These are phyloP conservation scores for Fusarium austroafricanum DNA, from an alignment of 2,329 filamentous ascomycete species.

Conservation along the genomic window DNA sequence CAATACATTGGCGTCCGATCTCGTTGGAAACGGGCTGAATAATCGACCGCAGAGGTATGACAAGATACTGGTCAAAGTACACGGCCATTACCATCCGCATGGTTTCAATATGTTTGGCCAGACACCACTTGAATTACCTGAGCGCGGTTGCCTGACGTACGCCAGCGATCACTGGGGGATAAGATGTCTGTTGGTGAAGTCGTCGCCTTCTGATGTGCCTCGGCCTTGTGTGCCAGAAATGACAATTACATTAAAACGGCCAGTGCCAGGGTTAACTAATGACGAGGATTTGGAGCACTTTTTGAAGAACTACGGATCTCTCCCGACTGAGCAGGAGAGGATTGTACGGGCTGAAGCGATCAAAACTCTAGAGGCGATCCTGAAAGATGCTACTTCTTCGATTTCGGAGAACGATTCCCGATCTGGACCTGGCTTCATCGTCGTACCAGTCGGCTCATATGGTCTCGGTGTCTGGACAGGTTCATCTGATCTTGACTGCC, in stretches of 20 bases:
- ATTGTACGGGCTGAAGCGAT: constrained; percentile 58
- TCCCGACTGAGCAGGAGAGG: constrained; percentile 62
- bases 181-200: constrained; percentile 54
- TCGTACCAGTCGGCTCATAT: constrained; percentile 75
- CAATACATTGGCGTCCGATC: constrained; percentile 67
- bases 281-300: constrained; percentile 52
- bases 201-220: background rate
- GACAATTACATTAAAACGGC: constrained; percentile 48
- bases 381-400: constrained; percentile 51
- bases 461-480: constrained; percentile 71
- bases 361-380: constrained; percentile 55
- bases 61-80: constrained; percentile 64
- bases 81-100: constrained; percentile 51
- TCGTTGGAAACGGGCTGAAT: constrained; percentile 59
- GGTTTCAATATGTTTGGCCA: constrained; percentile 70
- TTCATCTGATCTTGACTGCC: constrained; percentile 72
- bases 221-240: constrained; percentile 10
- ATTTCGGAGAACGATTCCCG: constrained; percentile 18
- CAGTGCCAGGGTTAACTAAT: constrained; percentile 48
- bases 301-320: constrained; percentile 53
- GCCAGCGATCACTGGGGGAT: constrained; percentile 72
- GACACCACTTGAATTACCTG: constrained; percentile 1
- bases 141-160: constrained; percentile 32
- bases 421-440: constrained; percentile 54
- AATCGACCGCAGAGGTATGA: constrained; percentile 74